Evolutionary conservation across 2,329 filamentous ascomycete species (phyloP).

Genomic region (Teratosphaeria gauchensis): DNA sequence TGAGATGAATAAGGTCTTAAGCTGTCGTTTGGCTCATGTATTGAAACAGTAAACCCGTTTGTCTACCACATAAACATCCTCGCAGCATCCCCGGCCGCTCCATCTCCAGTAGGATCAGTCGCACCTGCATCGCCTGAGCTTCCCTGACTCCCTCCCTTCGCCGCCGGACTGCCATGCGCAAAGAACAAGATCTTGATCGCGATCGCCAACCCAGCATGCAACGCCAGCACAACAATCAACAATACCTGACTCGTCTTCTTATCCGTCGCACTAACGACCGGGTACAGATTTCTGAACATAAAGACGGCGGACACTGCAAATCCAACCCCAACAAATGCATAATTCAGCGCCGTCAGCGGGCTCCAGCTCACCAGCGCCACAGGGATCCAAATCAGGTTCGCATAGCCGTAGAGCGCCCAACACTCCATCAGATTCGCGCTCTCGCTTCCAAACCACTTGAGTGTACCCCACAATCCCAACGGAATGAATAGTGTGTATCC

Average conservation of each 20-base stretch:
- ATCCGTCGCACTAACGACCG: conserved; percentile 86
- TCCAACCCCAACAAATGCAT: conserved; percentile 80
- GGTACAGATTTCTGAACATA: conserved; percentile 69
- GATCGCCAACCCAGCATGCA: conserved; percentile 83
- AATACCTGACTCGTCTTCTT: conserved; percentile 82
- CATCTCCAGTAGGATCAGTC: conserved; percentile 5
- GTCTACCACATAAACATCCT: conserved; percentile 1
- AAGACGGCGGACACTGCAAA: conserved; percentile 77
- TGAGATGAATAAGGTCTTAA: neutral
- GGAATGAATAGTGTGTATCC: conserved; percentile 84
- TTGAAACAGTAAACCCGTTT: neutral
- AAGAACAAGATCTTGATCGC: conserved; percentile 98
- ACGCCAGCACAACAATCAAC: conserved; percentile 68
- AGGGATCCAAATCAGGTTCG: conserved; percentile 93
- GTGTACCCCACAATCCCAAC: conserved; percentile 70
- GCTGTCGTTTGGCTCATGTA: neutral
- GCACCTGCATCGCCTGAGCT: neutral
- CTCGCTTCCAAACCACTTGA: conserved; percentile 94
- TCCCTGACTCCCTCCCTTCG: conserved; percentile 1
- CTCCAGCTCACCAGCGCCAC: conserved; percentile 90
- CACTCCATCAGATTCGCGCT: conserved; percentile 89
- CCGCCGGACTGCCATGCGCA: conserved; percentile 44
- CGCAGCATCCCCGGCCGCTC: neutral
- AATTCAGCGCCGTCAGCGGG: conserved; percentile 76
- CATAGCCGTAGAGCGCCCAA: conserved; percentile 91